Conservation (phyloP, 83 land plant species). For the Diphasiastrum complanatum region DNA sequence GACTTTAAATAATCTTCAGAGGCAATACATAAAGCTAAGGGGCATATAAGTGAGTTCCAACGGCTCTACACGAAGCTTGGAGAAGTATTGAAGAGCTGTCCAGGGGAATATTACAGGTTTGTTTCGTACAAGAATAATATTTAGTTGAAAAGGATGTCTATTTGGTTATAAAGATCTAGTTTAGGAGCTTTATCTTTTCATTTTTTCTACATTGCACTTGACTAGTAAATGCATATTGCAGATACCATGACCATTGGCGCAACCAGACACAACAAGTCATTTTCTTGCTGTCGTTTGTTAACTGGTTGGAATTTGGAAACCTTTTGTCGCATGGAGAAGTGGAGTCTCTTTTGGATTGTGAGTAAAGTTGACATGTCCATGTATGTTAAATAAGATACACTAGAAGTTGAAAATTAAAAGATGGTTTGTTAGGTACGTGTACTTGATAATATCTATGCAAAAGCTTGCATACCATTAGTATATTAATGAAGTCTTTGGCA, state of each 20-base stretch:
- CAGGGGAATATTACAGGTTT: conserved; percentile 83
- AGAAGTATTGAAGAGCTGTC: conserved; percentile 49
- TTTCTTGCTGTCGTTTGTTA: conserved; percentile 60
- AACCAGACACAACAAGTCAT: conserved; percentile 67
- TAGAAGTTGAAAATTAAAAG: too few relatives aligned
- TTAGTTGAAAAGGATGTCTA: too few relatives aligned
- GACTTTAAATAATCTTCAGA: too few relatives aligned
- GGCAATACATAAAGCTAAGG: conserved; percentile 51
- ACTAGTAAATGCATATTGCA: conserved; percentile 14
- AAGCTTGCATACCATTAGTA: too few relatives aligned
- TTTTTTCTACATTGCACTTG: background rate
- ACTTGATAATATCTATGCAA: too few relatives aligned
- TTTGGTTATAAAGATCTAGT: too few relatives aligned
- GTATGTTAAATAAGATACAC: too few relatives aligned
- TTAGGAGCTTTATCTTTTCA: background rate
- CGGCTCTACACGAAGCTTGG: conserved; percentile 45
- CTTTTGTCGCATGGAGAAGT: conserved; percentile 65
- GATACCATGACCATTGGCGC: conserved; percentile 87
- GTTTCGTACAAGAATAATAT: background rate
- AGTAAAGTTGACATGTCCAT: too few relatives aligned
- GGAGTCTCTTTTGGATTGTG: conserved; percentile 63
- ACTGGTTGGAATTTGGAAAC: conserved; percentile 76
- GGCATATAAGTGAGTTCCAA: conserved; percentile 40
- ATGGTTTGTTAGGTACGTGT: too few relatives aligned
- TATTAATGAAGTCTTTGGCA: too few relatives aligned